Percentiles rank a stretch among this genome's conserved stretches.
Evolutionary conservation across 306 rosid species (phyloP).

Genomic region (Clitoria ternatea): DNA sequence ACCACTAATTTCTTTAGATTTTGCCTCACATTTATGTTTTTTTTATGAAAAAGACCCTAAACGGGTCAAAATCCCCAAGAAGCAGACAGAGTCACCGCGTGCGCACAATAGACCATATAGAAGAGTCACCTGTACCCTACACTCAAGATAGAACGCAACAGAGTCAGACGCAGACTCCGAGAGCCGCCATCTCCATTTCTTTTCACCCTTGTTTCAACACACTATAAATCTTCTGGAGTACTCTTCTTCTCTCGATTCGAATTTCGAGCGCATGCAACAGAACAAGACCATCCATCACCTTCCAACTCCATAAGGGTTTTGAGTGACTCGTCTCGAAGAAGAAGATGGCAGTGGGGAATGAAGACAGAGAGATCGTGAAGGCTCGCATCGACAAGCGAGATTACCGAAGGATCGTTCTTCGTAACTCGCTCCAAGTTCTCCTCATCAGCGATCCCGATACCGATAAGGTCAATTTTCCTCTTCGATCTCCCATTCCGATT

Average conservation of each 20-base stretch:
- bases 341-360: slow-evolving; percentile 57
- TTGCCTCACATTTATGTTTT: no score
- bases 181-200: background rate
- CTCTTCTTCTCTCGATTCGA: background rate
- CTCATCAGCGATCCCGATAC: slow-evolving; percentile 84
- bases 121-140: no score
- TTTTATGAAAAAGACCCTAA: no score
- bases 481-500: background rate
- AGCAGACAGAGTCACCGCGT: no score
- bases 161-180: no score
- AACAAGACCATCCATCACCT: background rate
- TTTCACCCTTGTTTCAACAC: background rate
- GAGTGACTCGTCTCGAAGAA: no score
- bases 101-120: no score
- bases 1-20: no score
- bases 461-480: slow-evolving; percentile 54
- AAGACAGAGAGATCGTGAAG: slow-evolving; percentile 52
- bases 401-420: slow-evolving; percentile 69
- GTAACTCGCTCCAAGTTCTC: slow-evolving; percentile 69
- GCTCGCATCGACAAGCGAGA: slow-evolving; percentile 74
- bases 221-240: background rate
- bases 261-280: background rate
- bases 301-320: no score
- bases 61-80: no score
- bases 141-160: background rate